These are phyloP conservation scores for Ammopiptanthus mongolicus DNA, from an alignment of 306 rosid species.

Conservation along the genomic window DNA sequence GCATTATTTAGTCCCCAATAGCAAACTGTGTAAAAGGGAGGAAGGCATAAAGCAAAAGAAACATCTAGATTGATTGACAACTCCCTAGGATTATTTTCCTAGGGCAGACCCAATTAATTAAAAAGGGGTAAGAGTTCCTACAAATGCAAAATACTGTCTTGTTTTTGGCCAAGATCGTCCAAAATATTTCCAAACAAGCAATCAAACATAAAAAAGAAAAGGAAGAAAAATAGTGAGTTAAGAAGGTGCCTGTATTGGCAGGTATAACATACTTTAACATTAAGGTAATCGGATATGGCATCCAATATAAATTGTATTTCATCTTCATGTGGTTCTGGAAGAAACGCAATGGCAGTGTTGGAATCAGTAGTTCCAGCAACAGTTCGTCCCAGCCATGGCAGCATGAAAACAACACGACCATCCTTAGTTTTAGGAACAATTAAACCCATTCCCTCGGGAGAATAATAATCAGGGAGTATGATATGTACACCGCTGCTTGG, in stretches of 20 bases:
- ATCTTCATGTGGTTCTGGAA: slow-evolving; percentile 86
- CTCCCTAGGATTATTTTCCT: background rate
- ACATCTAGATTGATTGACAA: slow-evolving; percentile 7
- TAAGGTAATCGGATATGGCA: slow-evolving; percentile 79
- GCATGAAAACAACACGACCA: slow-evolving; percentile 86
- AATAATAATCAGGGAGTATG: slow-evolving; percentile 84
- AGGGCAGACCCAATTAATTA: background rate
- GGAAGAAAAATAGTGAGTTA: background rate
- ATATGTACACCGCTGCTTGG: slow-evolving; percentile 87
- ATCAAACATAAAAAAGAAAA: background rate
- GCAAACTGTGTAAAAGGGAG: background rate
- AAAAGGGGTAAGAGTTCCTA: background rate
- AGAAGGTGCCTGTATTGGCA: background rate
- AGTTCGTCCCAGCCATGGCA: slow-evolving; percentile 88
- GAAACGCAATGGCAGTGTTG: slow-evolving; percentile 52
- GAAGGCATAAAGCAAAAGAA: background rate
- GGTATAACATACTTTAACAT: slow-evolving; percentile 53
- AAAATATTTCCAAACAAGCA: slow-evolving; percentile 6
- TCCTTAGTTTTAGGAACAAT: slow-evolving; percentile 90
- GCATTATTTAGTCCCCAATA: slow-evolving; percentile 22
- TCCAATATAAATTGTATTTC: slow-evolving; percentile 81
- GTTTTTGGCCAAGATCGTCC: background rate
- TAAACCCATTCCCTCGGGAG: slow-evolving; percentile 87
- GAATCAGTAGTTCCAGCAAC: slow-evolving; percentile 93
- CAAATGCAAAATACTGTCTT: background rate